phyloP scores from a whole-genome alignment of 2,329 filamentous ascomycete species.

The Penicillium sp. region DNA sequence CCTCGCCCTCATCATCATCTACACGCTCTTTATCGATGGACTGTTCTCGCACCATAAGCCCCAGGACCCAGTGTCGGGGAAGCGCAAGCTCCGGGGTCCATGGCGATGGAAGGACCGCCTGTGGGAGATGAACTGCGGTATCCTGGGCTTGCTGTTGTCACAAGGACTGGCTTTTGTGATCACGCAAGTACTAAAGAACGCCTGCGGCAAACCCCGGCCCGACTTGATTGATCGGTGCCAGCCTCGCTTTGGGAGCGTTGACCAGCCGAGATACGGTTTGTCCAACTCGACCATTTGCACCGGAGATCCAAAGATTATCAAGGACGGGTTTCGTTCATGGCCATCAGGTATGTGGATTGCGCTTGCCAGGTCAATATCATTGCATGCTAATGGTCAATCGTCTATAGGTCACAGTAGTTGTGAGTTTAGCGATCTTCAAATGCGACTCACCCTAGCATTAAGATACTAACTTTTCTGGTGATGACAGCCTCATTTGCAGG shows the following conservation, averaged over 20 bases:
- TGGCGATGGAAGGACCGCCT: slow-evolving; percentile 59
- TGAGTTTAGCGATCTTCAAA: slow-evolving; percentile 31
- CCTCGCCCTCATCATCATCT: slow-evolving; percentile 54
- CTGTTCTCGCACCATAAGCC: slow-evolving; percentile 56
- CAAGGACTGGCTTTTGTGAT: slow-evolving; percentile 60
- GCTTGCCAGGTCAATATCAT: not conserved
- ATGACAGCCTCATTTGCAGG: slow-evolving; percentile 58
- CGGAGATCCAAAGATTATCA: slow-evolving; percentile 53
- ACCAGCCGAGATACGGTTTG: slow-evolving; percentile 44
- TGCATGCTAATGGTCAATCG: not conserved
- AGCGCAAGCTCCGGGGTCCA: slow-evolving; percentile 45
- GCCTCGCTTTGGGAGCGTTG: slow-evolving; percentile 39
- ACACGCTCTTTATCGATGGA: slow-evolving; percentile 61
- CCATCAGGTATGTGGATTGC: slow-evolving; percentile 50
- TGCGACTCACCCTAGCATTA: not conserved
- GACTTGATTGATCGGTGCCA: slow-evolving; percentile 61
- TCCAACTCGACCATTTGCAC: slow-evolving; percentile 55
- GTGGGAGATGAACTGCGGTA: slow-evolving; percentile 65
- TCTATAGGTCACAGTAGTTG: slow-evolving; percentile 52
- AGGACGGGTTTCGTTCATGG: slow-evolving; percentile 62
- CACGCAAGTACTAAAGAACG: slow-evolving; percentile 60
- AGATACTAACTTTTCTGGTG: slow-evolving; percentile 20
- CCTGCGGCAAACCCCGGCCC: slow-evolving; percentile 61
- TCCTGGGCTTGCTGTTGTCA: slow-evolving; percentile 58
- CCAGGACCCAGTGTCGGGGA: slow-evolving; percentile 35